These are phyloP conservation scores for Fusarium proliferatum DNA, from an alignment of 2,329 filamentous ascomycete species.

Conservation along the genomic window DNA sequence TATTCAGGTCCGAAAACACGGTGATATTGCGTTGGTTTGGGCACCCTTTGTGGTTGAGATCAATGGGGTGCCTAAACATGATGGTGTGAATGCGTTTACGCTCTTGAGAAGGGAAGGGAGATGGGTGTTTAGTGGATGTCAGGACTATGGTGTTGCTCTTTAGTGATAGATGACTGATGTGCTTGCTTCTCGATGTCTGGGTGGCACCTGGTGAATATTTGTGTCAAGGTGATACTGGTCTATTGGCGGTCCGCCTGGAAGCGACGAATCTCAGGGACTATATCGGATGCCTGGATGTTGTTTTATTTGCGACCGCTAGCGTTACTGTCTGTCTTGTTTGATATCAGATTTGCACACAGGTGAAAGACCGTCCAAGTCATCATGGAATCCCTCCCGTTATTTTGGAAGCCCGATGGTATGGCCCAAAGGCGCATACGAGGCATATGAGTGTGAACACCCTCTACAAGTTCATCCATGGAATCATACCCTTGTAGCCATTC, in stretches of 20 bases:
- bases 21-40: slow-evolving; percentile 19
- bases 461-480: not conserved
- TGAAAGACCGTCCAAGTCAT: not conserved
- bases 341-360: fast-evolving
- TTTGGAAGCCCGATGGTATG: fast-evolving
- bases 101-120: not conserved
- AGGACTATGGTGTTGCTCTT: slow-evolving; percentile 2
- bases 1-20: not conserved
- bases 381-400: fast-evolving
- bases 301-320: not conserved
- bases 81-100: slow-evolving; percentile 7
- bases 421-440: not conserved
- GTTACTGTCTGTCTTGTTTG: not conserved
- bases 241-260: not conserved
- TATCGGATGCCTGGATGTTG: not conserved
- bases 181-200: not conserved
- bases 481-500: fast-evolving
- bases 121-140: slow-evolving; percentile 19
- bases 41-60: slow-evolving; percentile 27
- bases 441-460: not conserved
- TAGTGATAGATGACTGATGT: not conserved
- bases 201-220: not conserved
- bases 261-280: fast-evolving
- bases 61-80: not conserved
- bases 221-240: not conserved